A percentile compares a stretch with the other conserved stretches of the same genome.
Evolutionary conservation across 1,284 basidiomycete species (phyloP).

Genomic region (Heterobasidion irregulare): DNA sequence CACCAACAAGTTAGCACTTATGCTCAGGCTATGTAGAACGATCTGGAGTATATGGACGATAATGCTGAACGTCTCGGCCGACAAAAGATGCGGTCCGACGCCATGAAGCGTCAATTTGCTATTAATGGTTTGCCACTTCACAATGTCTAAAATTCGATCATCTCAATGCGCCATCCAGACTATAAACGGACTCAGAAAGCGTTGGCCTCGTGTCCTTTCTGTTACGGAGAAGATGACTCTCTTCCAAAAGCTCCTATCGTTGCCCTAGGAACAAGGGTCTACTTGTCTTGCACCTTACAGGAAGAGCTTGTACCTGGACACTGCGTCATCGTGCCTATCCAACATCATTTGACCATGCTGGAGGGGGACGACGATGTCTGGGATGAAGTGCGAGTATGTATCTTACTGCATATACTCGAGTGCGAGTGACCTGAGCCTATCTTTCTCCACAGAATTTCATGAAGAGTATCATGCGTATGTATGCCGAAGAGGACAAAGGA

Average conservation of each 20-base stretch:
- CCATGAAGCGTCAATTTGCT: constrained; percentile 95
- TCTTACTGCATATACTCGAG: not conserved
- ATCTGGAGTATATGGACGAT: constrained; percentile 94
- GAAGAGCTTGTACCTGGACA: constrained; percentile 89
- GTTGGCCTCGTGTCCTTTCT: constrained; percentile 80
- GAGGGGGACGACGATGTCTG: constrained; percentile 98
- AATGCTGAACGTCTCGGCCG: constrained; percentile 89
- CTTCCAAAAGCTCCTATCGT: constrained; percentile 81
- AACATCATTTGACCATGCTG: constrained; percentile 85
- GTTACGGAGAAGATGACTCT: constrained; percentile 82
- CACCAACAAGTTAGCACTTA: not conserved
- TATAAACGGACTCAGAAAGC: constrained; percentile 93
- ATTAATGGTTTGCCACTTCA: constrained; percentile 64
- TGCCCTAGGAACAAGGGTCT: constrained; percentile 85
- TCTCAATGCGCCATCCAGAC: constrained; percentile 41
- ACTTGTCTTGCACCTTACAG: constrained; percentile 79
- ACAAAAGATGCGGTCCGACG: constrained; percentile 92
- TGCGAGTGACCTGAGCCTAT: not conserved
- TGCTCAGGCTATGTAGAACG: constrained; percentile 37
- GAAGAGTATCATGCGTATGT: constrained; percentile 97
- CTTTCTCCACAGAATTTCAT: constrained; percentile 78
- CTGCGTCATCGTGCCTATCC: constrained; percentile 92
- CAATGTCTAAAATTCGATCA: constrained; percentile 2
- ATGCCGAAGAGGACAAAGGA: constrained; percentile 80
- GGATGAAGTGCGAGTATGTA: constrained; percentile 85